Conservation (phyloP, 1,284 basidiomycete genomes). For the Austroboletus niveus region DNA sequence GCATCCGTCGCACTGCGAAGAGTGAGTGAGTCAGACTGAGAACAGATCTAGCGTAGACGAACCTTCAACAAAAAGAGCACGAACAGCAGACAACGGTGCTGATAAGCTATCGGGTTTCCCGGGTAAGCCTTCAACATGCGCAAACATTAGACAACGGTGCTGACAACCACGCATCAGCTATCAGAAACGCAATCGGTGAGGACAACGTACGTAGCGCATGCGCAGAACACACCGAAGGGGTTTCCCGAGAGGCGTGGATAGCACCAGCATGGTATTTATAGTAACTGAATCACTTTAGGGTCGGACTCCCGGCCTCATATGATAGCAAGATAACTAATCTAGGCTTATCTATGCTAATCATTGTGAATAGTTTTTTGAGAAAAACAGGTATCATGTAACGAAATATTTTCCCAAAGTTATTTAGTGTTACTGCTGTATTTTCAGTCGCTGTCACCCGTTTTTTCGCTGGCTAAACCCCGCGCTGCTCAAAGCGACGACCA, state of each 20-base stretch:
- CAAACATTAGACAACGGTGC: too few species aligned
- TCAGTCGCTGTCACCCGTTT: too few species aligned
- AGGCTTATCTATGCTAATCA: neutral
- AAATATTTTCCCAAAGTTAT: too few species aligned
- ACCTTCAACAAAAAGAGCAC: conserved; percentile 1
- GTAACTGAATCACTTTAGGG: conserved; percentile 22
- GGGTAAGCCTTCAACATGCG: too few species aligned
- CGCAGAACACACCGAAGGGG: conserved; percentile 32
- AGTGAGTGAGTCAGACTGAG: too few species aligned
- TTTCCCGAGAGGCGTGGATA: conserved; percentile 24
- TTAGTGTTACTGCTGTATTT: too few species aligned
- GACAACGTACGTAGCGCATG: conserved; percentile 6
- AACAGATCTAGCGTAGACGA: too few species aligned
- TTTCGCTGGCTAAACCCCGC: too few species aligned
- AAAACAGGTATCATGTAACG: too few species aligned
- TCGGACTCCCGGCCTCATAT: conserved; percentile 25
- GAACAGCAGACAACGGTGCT: conserved; percentile 21
- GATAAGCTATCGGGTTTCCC: neutral
- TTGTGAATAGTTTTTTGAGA: too few species aligned
- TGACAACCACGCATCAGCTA: conserved; percentile 6
- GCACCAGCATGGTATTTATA: conserved; percentile 16
- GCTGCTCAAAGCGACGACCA: too few species aligned
- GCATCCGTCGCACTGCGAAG: too few species aligned
- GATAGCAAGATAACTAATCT: neutral
- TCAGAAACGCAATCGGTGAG: neutral